These are phyloP conservation scores for Paracorniculantispora psalliotae DNA, from an alignment of 2,329 filamentous ascomycete genomes.

Conservation along the genomic window DNA sequence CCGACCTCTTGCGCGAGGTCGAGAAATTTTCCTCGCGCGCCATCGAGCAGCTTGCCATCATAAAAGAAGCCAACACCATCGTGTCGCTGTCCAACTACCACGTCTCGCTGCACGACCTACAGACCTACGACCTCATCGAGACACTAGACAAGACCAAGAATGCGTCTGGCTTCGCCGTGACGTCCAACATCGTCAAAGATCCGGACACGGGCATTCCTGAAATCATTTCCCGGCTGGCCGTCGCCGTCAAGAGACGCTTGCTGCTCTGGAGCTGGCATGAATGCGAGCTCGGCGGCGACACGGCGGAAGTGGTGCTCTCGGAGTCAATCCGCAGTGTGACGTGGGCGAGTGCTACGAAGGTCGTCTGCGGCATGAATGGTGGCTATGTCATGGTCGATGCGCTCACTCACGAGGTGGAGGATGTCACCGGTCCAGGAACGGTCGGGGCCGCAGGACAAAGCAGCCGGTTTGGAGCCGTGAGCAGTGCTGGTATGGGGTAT, in stretches of 20 bases:
- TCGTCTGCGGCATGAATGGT: slow-evolving; percentile 86
- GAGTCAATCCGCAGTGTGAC: slow-evolving; percentile 84
- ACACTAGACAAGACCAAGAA: slow-evolving; percentile 78
- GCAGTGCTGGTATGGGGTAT: slow-evolving; percentile 87
- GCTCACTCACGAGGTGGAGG: slow-evolving; percentile 64
- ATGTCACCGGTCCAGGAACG: slow-evolving; percentile 73
- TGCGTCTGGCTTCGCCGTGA: slow-evolving; percentile 85
- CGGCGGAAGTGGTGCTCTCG: slow-evolving; percentile 70
- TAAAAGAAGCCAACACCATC: slow-evolving; percentile 90
- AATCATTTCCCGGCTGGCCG: slow-evolving; percentile 85
- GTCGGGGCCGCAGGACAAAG: slow-evolving; percentile 60
- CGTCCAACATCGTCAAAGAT: slow-evolving; percentile 93
- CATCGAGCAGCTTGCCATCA: slow-evolving; percentile 88
- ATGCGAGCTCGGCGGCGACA: slow-evolving; percentile 74
- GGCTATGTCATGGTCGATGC: slow-evolving; percentile 89
- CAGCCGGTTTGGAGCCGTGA: slow-evolving; percentile 76
- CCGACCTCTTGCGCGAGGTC: slow-evolving; percentile 83
- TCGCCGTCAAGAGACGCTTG: slow-evolving; percentile 86
- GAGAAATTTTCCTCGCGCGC: slow-evolving; percentile 90
- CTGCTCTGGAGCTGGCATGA: slow-evolving; percentile 95
- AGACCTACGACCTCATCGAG: slow-evolving; percentile 77
- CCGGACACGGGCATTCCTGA: slow-evolving; percentile 79
- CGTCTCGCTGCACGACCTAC: slow-evolving; percentile 83
- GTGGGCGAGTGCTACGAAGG: slow-evolving; percentile 81
- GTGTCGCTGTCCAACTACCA: slow-evolving; percentile 87